Evolutionary conservation across 1,284 basidiomycete genomes (phyloP).

Genomic region (Cutaneotrichosporon sp.): DNA sequence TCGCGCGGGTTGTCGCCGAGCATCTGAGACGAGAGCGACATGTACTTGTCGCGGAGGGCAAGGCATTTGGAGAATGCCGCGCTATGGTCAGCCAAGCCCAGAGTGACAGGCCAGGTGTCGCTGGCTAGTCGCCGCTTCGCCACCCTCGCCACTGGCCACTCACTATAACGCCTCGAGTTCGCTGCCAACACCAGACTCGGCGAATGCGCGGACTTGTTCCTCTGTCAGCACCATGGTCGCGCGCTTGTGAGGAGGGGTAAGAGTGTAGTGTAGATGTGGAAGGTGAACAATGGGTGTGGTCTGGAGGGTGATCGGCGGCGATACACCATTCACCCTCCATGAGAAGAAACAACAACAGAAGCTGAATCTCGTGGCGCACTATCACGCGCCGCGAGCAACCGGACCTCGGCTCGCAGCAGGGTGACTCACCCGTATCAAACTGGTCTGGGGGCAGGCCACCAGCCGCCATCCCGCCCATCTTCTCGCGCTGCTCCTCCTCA

Average conservation of each 20-base stretch:
- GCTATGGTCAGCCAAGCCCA: conserved; percentile 28
- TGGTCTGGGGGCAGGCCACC: conserved; percentile 6
- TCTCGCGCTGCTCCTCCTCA: conserved; percentile 44
- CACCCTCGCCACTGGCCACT: conserved; percentile 23
- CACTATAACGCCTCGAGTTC: conserved; percentile 55
- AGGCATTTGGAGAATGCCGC: conserved; percentile 72
- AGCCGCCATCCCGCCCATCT: conserved; percentile 13
- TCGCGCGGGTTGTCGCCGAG: conserved; percentile 90
- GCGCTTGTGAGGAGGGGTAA: not conserved
- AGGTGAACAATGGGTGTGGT: not conserved
- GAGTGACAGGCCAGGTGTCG: not conserved
- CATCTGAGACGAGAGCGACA: conserved; percentile 75
- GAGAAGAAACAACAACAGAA: too few species aligned
- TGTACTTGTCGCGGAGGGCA: conserved; percentile 89
- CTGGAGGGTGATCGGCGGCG: not conserved
- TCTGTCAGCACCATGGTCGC: conserved; percentile 37
- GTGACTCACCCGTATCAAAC: conserved; percentile 29
- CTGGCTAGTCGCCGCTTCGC: not conserved
- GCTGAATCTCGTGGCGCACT: too few species aligned
- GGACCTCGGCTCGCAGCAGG: too few species aligned
- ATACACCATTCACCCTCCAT: not conserved
- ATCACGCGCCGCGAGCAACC: too few species aligned
- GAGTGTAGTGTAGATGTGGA: not conserved
- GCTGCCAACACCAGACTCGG: conserved; percentile 53
- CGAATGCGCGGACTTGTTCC: conserved; percentile 45